Conservation (phyloP, 148 eudicot genomes). For the Nyssa sinensis region DNA sequence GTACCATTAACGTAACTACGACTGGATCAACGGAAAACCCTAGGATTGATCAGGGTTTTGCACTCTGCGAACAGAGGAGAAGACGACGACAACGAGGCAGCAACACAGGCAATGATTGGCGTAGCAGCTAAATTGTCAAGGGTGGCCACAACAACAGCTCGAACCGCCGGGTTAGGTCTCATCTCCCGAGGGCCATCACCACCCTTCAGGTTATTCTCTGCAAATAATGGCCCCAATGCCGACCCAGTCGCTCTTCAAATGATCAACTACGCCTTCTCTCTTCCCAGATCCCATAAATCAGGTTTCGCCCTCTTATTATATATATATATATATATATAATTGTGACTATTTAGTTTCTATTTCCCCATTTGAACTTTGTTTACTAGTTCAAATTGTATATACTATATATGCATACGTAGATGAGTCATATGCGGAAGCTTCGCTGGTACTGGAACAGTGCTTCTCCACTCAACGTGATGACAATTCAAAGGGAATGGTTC, state of each 20-base stretch:
- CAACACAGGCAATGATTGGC: slow-evolving; percentile 15
- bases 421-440: slow-evolving; percentile 68
- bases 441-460: slow-evolving; percentile 82
- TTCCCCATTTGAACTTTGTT: neutral
- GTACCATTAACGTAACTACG: no score
- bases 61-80: neutral
- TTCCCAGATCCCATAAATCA: slow-evolving; percentile 64
- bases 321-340: neutral
- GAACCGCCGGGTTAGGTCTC: neutral
- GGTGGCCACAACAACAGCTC: neutral
- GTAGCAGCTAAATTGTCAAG: slow-evolving; percentile 22
- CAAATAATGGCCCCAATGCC: slow-evolving; percentile 25
- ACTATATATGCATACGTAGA: slow-evolving; percentile 38
- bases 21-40: no score
- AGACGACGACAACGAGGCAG: neutral
- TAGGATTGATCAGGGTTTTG: neutral
- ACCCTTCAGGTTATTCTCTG: slow-evolving; percentile 28
- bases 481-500: slow-evolving; percentile 61
- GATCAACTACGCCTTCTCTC: slow-evolving; percentile 74
- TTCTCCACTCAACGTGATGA: slow-evolving; percentile 61
- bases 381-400: neutral
- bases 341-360: neutral
- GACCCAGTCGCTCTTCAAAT: slow-evolving; percentile 73
- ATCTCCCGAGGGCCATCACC: neutral
- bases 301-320: slow-evolving; percentile 37